Percentiles rank a stretch among this genome's conserved stretches.
phyloP scores from a whole-genome alignment of 345 rosid species.

The Cardamine chenopodiifolia region DNA sequence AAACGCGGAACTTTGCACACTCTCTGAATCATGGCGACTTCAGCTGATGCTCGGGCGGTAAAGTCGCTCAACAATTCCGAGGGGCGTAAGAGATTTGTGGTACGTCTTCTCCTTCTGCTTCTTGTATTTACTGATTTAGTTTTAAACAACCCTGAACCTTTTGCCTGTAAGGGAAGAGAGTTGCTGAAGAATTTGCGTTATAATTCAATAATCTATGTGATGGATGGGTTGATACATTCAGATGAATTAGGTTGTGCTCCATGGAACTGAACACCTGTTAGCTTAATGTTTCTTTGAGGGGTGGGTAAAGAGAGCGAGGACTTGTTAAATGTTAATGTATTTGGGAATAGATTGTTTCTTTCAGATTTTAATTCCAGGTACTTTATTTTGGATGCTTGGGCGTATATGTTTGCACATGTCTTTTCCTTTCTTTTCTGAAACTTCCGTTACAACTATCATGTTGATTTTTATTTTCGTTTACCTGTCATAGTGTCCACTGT shows the following conservation, averaged over 20 bases:
- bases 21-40: conserved; percentile 38
- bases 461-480: neutral
- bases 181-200: neutral
- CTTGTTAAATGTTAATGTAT: neutral
- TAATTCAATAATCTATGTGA: neutral
- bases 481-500: neutral
- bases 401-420: neutral
- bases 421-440: neutral
- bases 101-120: conserved; percentile 36
- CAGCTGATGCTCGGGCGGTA: conserved; percentile 67
- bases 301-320: neutral
- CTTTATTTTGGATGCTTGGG: neutral
- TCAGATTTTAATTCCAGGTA: neutral
- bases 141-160: neutral
- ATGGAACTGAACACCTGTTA: neutral
- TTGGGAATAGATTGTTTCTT: neutral
- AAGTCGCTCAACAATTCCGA: conserved; percentile 78
- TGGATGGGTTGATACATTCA: neutral
- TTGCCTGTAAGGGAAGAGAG: neutral
- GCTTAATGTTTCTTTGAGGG: neutral
- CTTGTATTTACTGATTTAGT: neutral
- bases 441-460: neutral
- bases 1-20: neutral
- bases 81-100: conserved; percentile 78
- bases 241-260: neutral